Percentiles rank a stretch among this genome's conserved stretches.
Conservation (phyloP, 305 asterid species). For the Caryopteris hybrid region DNA sequence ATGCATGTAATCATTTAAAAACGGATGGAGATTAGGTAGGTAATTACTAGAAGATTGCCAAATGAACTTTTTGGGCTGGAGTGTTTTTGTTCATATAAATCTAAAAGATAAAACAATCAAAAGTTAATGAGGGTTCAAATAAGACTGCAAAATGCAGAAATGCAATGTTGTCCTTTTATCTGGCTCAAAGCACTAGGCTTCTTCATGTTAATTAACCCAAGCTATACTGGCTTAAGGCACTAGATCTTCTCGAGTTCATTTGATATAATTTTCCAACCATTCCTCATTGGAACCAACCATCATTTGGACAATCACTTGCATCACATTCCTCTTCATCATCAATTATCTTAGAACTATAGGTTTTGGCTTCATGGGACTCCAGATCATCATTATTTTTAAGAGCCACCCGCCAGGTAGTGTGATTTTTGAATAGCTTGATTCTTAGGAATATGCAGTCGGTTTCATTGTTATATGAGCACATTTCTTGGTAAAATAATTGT, state of each 20-base stretch:
- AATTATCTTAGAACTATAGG: too few relatives aligned
- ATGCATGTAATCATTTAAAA: constrained; percentile 15
- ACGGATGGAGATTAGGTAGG: constrained; percentile 2
- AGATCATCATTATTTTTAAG: too few relatives aligned
- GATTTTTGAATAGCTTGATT: too few relatives aligned
- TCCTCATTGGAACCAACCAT: too few relatives aligned
- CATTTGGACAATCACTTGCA: too few relatives aligned
- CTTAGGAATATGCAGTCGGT: too few relatives aligned
- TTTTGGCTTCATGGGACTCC: too few relatives aligned
- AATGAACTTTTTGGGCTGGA: not conserved
- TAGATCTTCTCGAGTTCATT: not conserved
- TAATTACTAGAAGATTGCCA: not conserved
- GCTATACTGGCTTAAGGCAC: not conserved
- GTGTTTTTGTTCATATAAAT: not conserved
- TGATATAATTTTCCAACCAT: not conserved
- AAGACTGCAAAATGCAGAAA: not conserved
- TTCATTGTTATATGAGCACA: too few relatives aligned
- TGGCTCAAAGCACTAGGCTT: not conserved
- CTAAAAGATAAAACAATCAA: not conserved
- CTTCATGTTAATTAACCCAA: not conserved
- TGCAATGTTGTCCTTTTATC: not conserved
- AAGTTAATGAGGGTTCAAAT: not conserved
- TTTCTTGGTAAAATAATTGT: too few relatives aligned
- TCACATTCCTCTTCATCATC: too few relatives aligned
- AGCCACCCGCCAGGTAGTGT: too few relatives aligned